A percentile compares a stretch with the other conserved stretches of the same genome.
Evolutionary conservation across 1,139 yeast species (phyloP).

Genomic region (Arxiozyma slooffiae): DNA sequence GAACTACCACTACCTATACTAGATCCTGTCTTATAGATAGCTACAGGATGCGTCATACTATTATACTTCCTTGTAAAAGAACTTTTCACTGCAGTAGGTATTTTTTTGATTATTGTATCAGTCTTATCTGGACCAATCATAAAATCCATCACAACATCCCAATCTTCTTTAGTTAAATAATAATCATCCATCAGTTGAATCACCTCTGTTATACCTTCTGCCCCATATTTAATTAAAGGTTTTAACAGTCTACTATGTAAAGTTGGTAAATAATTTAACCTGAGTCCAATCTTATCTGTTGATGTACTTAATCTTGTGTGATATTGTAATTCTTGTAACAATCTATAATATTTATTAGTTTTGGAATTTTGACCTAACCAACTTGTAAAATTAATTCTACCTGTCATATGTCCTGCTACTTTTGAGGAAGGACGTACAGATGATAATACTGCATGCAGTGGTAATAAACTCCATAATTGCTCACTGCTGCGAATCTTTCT

Average conservation of each 20-base stretch:
- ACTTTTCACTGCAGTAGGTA: slow-evolving; percentile 68
- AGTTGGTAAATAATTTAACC: slow-evolving; percentile 68
- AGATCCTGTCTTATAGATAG: slow-evolving; percentile 48
- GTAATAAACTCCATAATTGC: slow-evolving; percentile 93
- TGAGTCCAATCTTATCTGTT: slow-evolving; percentile 63
- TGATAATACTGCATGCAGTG: slow-evolving; percentile 83
- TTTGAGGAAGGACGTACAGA: slow-evolving; percentile 71
- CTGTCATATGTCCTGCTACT: slow-evolving; percentile 62
- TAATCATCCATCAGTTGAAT: slow-evolving; percentile 71
- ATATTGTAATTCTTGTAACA: slow-evolving; percentile 79
- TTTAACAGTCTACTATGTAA: slow-evolving; percentile 45
- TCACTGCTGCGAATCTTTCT: slow-evolving; percentile 77
- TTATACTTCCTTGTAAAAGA: slow-evolving; percentile 84
- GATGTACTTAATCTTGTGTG: slow-evolving; percentile 75
- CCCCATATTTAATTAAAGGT: slow-evolving; percentile 47
- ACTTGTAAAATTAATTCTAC: slow-evolving; percentile 68
- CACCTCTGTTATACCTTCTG: slow-evolving; percentile 55
- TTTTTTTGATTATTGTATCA: slow-evolving; percentile 43
- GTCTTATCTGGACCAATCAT: slow-evolving; percentile 56
- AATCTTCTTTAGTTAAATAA: slow-evolving; percentile 79
- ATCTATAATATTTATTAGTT: slow-evolving; percentile 62
- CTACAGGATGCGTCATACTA: slow-evolving; percentile 66
- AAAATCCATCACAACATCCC: slow-evolving; percentile 78
- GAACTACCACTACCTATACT: slow-evolving; percentile 34
- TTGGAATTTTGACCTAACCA: slow-evolving; percentile 93